Evolutionary conservation across 352 stramenopile species (phyloP), one percentile per base, ranked within the genome.

Genomic region (Pythium grandisporangium): DNA sequence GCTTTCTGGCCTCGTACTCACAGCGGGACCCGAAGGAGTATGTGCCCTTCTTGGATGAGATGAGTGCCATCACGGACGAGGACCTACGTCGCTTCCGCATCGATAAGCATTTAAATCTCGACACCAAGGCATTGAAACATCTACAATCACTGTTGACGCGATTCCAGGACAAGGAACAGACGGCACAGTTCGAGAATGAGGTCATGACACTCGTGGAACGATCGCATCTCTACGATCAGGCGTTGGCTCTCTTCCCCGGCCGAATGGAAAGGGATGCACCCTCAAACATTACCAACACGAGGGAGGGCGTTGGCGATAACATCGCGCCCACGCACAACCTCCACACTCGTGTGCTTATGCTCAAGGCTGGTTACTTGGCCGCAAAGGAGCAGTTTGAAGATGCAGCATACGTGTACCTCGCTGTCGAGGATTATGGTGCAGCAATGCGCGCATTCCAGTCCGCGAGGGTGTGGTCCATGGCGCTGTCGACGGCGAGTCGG

Each of bases 1-100:
- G 71, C 30, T 65, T 72, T 22, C 46, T 90, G 1, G 71, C 74
- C 17, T 63, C 61, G 22, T 67, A 79, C 53, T 84, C 72, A 12
- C 58, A 87, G 36, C 61, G 70, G 13, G 77, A 90, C 33, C 77
- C 77, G 14, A 79, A 81, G 26, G 72, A 84, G 32, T 86, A 89
- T 38, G 53, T 72, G 26, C 63, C 72, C 13, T 70, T 86, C 30
- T 42, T 90, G 2, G 65, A 84, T 17, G 61, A 55, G n/a, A 64
- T 83, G 24, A 51, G 53, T 11, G 48, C 40, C n/a, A 48, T 74
- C 5, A 37, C 45, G 4, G 58, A 69, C 25, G 49, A 58, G n/a
- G 46, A 63, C 16, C 42, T 63, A 39, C 54, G 57, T n/a, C 81
- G 70, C n/a, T 81, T 73, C 43, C 61, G 58, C 0, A 81, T 89